Evolutionary conservation across 768 basidiomycete species (phyloP).

Genomic region (Podaxis mareebaensis): DNA sequence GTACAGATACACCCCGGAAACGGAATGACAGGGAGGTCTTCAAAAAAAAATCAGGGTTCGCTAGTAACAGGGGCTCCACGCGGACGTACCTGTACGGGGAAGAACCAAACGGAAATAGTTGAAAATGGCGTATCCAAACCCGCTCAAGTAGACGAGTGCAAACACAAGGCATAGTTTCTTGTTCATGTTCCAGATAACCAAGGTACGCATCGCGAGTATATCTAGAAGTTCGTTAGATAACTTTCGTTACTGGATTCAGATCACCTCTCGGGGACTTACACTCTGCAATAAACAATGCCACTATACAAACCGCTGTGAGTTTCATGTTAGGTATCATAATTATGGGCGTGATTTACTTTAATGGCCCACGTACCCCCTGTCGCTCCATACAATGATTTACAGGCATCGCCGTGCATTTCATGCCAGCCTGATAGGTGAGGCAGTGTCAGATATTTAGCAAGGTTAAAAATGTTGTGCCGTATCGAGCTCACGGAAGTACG

Average conservation of each 20-base stretch:
- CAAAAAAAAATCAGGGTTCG: not conserved
- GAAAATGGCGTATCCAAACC: not conserved
- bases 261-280: not conserved
- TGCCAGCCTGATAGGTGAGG: not conserved
- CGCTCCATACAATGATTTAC: not conserved
- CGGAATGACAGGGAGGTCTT: too few relatives aligned
- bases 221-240: not conserved
- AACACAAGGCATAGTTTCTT: not conserved
- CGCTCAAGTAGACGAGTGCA: not conserved
- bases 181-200: not conserved
- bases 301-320: not conserved
- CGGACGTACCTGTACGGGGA: not conserved
- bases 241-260: too few relatives aligned
- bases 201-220: not conserved
- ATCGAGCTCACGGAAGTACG: not conserved
- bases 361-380: not conserved
- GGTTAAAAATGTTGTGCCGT: too few relatives aligned
- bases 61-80: not conserved
- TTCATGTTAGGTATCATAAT: too few relatives aligned
- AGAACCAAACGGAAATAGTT: not conserved
- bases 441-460: too few relatives aligned
- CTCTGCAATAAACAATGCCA: conserved; percentile 3
- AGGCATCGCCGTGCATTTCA: not conserved
- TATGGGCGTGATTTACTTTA: too few relatives aligned
- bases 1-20: too few relatives aligned